Conservation (phyloP, 257 asterid genomes). For the Jaltomata sinuosa region DNA sequence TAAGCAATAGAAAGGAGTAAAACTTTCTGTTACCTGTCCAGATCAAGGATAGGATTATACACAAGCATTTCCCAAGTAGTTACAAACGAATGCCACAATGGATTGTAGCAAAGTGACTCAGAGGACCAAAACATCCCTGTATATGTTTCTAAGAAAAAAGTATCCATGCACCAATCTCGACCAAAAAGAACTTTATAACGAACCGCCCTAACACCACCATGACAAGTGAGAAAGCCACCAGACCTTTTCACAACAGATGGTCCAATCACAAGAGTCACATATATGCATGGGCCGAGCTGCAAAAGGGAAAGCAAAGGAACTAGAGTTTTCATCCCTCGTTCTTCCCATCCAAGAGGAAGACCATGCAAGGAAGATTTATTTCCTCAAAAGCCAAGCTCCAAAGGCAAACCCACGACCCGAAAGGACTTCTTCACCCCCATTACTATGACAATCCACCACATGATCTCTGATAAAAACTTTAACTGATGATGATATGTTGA, state of each 20-base stretch:
- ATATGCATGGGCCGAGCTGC: background rate
- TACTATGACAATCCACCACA: background rate
- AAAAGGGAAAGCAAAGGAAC: background rate
- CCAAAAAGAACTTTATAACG: slow-evolving; percentile 57
- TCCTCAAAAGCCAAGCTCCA: background rate
- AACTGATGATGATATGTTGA: too few relatives aligned
- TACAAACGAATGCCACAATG: slow-evolving; percentile 81
- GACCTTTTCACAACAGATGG: background rate
- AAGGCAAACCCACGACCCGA: background rate
- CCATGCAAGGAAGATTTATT: background rate
- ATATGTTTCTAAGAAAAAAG: slow-evolving; percentile 24
- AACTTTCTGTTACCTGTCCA: slow-evolving; percentile 54
- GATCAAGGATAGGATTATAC: slow-evolving; percentile 85
- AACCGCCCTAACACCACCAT: slow-evolving; percentile 95
- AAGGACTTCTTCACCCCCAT: background rate
- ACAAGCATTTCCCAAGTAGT: slow-evolving; percentile 79
- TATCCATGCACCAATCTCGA: slow-evolving; percentile 85
- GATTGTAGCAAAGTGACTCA: slow-evolving; percentile 87
- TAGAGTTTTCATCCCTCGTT: background rate
- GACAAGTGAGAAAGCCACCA: slow-evolving; percentile 82
- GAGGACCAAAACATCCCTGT: slow-evolving; percentile 95
- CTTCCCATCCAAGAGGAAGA: background rate
- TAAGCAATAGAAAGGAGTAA: background rate
- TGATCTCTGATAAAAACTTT: background rate
- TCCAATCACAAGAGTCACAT: background rate